Evolutionary conservation across 2,329 filamentous ascomycete genomes (phyloP), one percentile per base, ranked within the genome.

Genomic region (Fusarium begoniae): DNA sequence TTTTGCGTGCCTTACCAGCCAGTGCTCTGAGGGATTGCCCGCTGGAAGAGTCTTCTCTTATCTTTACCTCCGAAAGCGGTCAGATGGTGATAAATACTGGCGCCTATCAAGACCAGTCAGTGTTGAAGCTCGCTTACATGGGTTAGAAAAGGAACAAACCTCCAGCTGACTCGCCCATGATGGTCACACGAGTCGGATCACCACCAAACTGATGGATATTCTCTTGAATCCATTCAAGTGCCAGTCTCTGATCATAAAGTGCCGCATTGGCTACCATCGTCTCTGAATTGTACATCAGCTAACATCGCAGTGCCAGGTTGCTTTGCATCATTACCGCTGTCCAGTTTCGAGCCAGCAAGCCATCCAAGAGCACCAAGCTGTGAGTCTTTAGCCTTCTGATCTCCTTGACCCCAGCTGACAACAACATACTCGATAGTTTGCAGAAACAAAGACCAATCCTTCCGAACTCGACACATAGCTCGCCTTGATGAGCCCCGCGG

Each of bases 111-210:
- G 18, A 35, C 12, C 5, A 14, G 12, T 51, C 22, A 51, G 30
- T 24, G 1, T 14, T 51, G 8, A 35, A 51, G 17, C 8, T 24
- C 12, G 8, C 15, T 12, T n/a, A 15, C 5, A 18, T 20, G 8
- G 24, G 12, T 2, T 3, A 13, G 14, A 13, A 18, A 13, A 51
- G 22, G 6, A 20, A 28, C 40, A 22, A 32, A 28, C 55, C 55
- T 58, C 55, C 55, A 37, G 24, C 55, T 48, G 55, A 58, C 24
- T 58, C 41, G 30, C 41, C 32, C 41, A 58, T 37, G 32, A 48
- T 58, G 2, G 55, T 58, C 18, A 58, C 41, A 10, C 41, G 41
- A 24, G 30, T 28, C 8, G 55, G 55, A 18, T 58, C 55, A 10
- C 41, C 43, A 7, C 41, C 43, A 6, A 58, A 58, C 17, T 37